phyloP scores from a whole-genome alignment of 2,329 filamentous ascomycete species.

The Xylariaceae sp. region DNA sequence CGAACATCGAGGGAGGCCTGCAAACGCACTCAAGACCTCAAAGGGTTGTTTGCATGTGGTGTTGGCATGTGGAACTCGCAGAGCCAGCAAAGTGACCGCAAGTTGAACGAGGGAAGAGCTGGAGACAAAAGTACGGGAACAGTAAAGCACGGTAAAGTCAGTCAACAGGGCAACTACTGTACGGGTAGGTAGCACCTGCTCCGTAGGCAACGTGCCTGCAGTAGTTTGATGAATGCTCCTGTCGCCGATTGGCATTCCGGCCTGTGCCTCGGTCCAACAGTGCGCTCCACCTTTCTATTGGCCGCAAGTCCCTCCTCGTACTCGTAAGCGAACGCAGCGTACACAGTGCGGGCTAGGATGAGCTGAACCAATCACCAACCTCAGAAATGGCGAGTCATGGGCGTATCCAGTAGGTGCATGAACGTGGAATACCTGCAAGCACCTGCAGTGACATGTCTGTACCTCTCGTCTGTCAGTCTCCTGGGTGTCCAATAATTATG shows the following conservation, averaged over 20 bases:
- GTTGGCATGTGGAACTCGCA: conserved; percentile 11
- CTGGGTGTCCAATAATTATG: not conserved
- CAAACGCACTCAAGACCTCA: conserved; percentile 1
- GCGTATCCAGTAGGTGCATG: not conserved
- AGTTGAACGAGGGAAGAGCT: conserved; percentile 4
- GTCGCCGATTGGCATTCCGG: not conserved
- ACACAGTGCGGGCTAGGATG: not conserved
- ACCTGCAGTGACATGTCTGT: not conserved
- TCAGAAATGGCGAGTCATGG: not conserved
- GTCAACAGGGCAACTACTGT: conserved; percentile 7
- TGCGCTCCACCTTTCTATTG: not conserved
- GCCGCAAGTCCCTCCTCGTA: not conserved
- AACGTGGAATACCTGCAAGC: not conserved
- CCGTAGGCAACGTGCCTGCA: not conserved
- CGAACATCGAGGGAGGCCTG: not conserved
- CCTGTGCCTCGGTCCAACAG: not conserved
- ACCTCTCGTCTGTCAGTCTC: not conserved
- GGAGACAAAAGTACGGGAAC: not conserved
- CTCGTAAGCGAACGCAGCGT: not conserved
- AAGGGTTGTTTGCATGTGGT: conserved; percentile 3
- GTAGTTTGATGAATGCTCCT: not conserved
- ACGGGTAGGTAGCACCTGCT: not conserved
- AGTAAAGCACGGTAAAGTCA: not conserved
- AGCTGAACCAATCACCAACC: not conserved
- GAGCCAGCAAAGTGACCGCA: conserved; percentile 12